Conservation (phyloP, 2,329 filamentous ascomycete species). For the Botrytis squamosa region DNA sequence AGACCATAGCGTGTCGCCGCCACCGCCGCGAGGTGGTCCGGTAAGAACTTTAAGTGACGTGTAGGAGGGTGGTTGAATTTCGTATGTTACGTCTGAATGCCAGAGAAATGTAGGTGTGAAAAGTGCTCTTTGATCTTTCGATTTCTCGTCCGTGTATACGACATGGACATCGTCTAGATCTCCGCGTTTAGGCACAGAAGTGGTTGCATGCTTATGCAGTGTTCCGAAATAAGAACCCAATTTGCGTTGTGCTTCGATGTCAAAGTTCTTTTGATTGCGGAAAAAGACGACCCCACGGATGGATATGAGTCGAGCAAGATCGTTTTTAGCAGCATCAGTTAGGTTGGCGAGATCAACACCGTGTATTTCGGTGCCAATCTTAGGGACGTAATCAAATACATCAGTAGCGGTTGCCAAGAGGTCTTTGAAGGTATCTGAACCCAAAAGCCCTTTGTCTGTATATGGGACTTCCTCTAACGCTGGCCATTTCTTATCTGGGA, state of each 20-base stretch:
- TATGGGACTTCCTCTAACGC: constrained; percentile 50
- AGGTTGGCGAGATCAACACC: constrained; percentile 48
- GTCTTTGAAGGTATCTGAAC: constrained; percentile 53
- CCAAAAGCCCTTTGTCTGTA: constrained; percentile 53
- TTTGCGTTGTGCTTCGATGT: constrained; percentile 52
- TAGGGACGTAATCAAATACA: constrained; percentile 52
- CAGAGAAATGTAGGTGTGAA: constrained; percentile 54
- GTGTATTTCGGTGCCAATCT: constrained; percentile 42
- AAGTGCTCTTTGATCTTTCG: constrained; percentile 51
- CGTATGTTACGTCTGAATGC: constrained; percentile 51
- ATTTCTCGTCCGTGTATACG: constrained; percentile 53
- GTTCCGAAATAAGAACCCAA: constrained; percentile 53
- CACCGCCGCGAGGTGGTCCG: constrained; percentile 53
- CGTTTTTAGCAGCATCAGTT: constrained; percentile 47
- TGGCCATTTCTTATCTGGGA: constrained; percentile 53
- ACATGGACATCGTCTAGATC: constrained; percentile 58
- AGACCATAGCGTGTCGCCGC: constrained; percentile 57
- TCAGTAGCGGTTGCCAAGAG: constrained; percentile 52
- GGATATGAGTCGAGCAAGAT: constrained; percentile 51
- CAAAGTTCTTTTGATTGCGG: constrained; percentile 53
- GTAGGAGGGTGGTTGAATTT: constrained; percentile 57
- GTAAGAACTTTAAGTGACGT: constrained; percentile 54
- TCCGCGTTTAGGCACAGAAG: constrained; percentile 47
- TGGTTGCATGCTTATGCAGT: constrained; percentile 56
- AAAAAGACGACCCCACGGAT: constrained; percentile 58